Percentiles rank a stretch among this genome's conserved stretches.
These are phyloP conservation scores for Wickerhamomyces bisporus DNA, from an alignment of 805 yeast species.

Conservation along the genomic window DNA sequence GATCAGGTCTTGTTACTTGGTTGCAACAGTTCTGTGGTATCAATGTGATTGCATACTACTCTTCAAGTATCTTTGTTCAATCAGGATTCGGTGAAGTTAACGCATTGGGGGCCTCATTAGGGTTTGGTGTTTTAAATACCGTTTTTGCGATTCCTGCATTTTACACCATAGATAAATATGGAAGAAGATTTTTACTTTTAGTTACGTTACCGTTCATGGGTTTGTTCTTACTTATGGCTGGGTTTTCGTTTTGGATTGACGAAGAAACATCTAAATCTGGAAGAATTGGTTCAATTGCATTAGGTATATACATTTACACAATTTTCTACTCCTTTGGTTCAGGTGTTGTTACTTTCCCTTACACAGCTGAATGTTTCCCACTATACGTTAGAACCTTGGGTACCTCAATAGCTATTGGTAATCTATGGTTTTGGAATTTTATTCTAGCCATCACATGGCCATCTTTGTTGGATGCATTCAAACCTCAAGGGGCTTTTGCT, in stretches of 20 bases:
- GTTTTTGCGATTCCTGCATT: slow-evolving; percentile 80
- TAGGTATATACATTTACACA: slow-evolving; percentile 71
- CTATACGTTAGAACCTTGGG: slow-evolving; percentile 75
- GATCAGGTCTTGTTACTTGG: slow-evolving; percentile 78
- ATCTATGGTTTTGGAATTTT: slow-evolving; percentile 71
- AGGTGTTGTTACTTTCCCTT: slow-evolving; percentile 88
- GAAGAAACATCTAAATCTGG: slow-evolving; percentile 36
- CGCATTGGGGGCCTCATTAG: slow-evolving; percentile 77
- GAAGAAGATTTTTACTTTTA: slow-evolving; percentile 59
- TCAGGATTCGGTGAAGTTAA: slow-evolving; percentile 58
- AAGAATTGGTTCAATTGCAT: slow-evolving; percentile 60
- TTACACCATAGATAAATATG: slow-evolving; percentile 71
- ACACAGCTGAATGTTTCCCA: slow-evolving; percentile 82
- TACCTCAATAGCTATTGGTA: slow-evolving; percentile 73
- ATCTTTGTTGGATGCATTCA: slow-evolving; percentile 56
- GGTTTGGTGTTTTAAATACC: slow-evolving; percentile 79
- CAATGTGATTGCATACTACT: slow-evolving; percentile 82
- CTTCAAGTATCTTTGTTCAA: slow-evolving; percentile 67
- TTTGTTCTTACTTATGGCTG: slow-evolving; percentile 53
- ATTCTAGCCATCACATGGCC: slow-evolving; percentile 78
- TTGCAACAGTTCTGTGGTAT: slow-evolving; percentile 92
- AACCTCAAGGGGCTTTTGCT: slow-evolving; percentile 82
- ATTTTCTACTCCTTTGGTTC: slow-evolving; percentile 78
- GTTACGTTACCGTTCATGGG: slow-evolving; percentile 62
- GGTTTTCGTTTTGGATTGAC: slow-evolving; percentile 69